Conservation (phyloP, 1,284 basidiomycete genomes). For the Puccinia hordei region DNA sequence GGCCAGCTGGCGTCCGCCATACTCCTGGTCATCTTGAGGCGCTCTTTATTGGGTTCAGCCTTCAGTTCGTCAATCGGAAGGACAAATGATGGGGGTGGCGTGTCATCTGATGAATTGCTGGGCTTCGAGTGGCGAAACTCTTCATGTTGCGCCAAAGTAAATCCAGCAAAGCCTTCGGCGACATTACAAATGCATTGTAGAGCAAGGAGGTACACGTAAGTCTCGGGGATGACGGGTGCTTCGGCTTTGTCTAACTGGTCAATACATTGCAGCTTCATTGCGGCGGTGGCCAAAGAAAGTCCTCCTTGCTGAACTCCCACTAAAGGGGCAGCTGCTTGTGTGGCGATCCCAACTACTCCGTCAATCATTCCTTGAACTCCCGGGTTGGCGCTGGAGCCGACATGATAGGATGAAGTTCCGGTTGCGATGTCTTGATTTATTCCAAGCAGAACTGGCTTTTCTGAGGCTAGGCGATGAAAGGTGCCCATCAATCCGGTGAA, state of each 20-base stretch:
- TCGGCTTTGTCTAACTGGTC: conserved; percentile 96
- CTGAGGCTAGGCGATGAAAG: conserved; percentile 78
- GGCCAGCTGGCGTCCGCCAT: conserved; percentile 89
- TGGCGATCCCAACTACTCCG: conserved; percentile 78
- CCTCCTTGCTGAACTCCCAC: conserved; percentile 69
- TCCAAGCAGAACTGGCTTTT: conserved; percentile 80
- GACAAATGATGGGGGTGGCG: conserved; percentile 71
- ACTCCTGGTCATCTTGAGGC: conserved; percentile 68
- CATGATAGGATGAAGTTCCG: conserved; percentile 40
- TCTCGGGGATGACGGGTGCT: conserved; percentile 83
- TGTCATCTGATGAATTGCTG: conserved; percentile 65
- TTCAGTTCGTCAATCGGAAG: conserved; percentile 68
- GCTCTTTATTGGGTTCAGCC: conserved; percentile 59
- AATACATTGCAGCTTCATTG: conserved; percentile 66
- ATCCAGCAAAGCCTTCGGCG: conserved; percentile 80
- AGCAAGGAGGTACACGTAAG: conserved; percentile 86
- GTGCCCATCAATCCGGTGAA: conserved; percentile 78
- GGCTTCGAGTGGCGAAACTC: conserved; percentile 50
- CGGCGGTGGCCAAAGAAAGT: conserved; percentile 43
- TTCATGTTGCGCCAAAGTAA: conserved; percentile 71
- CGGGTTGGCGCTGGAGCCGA: conserved; percentile 8
- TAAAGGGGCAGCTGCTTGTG: conserved; percentile 75
- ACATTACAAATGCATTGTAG: conserved; percentile 84
- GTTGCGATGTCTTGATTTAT: conserved; percentile 61
- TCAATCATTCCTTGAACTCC: conserved; percentile 70